A percentile compares a stretch with the other conserved stretches of the same genome.
phyloP scores from a whole-genome alignment of 2,329 filamentous ascomycete genomes.

The Botrytis fabae region DNA sequence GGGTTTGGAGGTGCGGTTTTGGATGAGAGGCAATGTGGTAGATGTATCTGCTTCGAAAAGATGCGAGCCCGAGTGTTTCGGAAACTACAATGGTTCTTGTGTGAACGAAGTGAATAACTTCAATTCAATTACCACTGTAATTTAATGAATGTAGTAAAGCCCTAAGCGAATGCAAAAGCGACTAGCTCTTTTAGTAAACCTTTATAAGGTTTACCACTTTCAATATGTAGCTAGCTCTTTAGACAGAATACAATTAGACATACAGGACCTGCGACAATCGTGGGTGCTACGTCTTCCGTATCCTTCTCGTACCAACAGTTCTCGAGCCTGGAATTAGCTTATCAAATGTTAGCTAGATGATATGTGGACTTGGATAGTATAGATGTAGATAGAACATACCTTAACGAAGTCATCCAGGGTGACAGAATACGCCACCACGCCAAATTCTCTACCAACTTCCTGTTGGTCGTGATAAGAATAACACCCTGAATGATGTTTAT shows the following conservation, averaged over 20 bases:
- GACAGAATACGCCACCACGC: too few species aligned
- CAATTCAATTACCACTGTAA: too few species aligned
- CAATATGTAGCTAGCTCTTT: too few species aligned
- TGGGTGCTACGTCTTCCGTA: too few species aligned
- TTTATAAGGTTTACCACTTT: too few species aligned
- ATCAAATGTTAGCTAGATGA: not conserved
- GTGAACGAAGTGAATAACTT: too few species aligned
- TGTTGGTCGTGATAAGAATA: not conserved
- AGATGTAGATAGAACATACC: not conserved
- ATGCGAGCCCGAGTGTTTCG: rapidly evolving
- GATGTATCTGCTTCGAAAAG: not conserved
- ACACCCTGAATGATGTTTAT: not conserved
- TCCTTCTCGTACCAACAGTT: too few species aligned
- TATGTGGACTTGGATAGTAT: not conserved
- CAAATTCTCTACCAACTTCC: not conserved
- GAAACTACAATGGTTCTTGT: not conserved
- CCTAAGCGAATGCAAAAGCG: too few species aligned
- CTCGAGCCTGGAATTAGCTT: not conserved
- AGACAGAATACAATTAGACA: too few species aligned
- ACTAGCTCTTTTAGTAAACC: too few species aligned
- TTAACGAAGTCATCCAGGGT: not conserved
- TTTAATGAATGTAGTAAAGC: too few species aligned
- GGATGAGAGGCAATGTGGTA: not conserved
- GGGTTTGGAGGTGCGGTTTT: not conserved
- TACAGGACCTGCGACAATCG: too few species aligned